These are phyloP conservation scores for Hylodesmum podocarpum DNA, from an alignment of 306 rosid genomes.

Conservation along the genomic window DNA sequence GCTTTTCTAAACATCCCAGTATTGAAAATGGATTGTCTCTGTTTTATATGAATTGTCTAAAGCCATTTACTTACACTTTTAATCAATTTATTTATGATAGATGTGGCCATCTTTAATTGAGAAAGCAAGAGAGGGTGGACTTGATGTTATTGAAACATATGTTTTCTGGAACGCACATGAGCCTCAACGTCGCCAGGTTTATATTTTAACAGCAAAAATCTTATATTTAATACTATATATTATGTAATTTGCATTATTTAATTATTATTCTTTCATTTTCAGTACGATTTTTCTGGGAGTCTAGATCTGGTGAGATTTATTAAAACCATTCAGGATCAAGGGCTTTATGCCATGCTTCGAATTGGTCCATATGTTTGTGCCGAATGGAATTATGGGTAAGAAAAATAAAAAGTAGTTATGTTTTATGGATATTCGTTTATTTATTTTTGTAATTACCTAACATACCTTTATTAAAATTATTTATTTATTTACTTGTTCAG, in stretches of 20 bases:
- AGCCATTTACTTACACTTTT: not conserved
- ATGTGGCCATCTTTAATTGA: conserved; percentile 50
- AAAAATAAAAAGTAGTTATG: not conserved
- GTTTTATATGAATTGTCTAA: not conserved
- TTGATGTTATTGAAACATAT: conserved; percentile 43
- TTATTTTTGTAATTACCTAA: not conserved
- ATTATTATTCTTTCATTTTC: not conserved
- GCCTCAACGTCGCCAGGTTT: conserved; percentile 36
- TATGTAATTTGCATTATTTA: not conserved
- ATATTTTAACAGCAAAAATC: not conserved
- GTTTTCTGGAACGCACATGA: conserved; percentile 53
- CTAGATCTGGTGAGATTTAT: conserved; percentile 31
- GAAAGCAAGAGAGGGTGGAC: conserved; percentile 50
- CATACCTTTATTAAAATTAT: not conserved
- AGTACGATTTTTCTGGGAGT: conserved; percentile 49
- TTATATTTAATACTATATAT: not conserved
- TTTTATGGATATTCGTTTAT: not conserved
- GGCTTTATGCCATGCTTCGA: conserved; percentile 38
- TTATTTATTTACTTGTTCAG: not conserved
- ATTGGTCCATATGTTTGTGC: conserved; percentile 61
- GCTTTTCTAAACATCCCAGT: not conserved
- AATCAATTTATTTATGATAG: not conserved
- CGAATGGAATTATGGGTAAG: conserved; percentile 59
- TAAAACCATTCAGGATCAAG: conserved; percentile 26
- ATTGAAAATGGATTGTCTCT: too few relatives aligned